A percentile compares a stretch with the other conserved stretches of the same genome.
Conservation (phyloP, 805 yeast species). For the Grigorovia humatica region DNA sequence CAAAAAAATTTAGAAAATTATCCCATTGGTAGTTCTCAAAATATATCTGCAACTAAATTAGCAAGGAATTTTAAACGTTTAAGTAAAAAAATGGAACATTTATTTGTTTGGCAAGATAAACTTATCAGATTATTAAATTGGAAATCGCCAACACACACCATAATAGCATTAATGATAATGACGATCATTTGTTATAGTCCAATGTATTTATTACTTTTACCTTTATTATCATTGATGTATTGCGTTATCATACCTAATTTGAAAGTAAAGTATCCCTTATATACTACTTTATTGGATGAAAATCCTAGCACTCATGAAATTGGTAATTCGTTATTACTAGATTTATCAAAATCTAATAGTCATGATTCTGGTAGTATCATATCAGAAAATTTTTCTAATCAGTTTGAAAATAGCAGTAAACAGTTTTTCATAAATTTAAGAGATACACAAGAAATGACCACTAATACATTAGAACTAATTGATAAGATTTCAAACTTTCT, state of each 20-base stretch:
- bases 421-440: slow-evolving; percentile 50
- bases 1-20: too few species aligned
- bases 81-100: slow-evolving; percentile 42
- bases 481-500: slow-evolving; percentile 45
- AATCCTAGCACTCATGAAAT: background rate
- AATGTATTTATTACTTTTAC: slow-evolving; percentile 51
- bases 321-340: slow-evolving; percentile 38
- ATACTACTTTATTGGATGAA: background rate
- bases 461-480: slow-evolving; percentile 40
- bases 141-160: slow-evolving; percentile 64
- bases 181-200: slow-evolving; percentile 68
- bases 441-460: slow-evolving; percentile 59
- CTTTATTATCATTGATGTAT: slow-evolving; percentile 44
- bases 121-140: slow-evolving; percentile 55
- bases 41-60: slow-evolving; percentile 45
- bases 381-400: slow-evolving; percentile 2
- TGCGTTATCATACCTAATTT: slow-evolving; percentile 65
- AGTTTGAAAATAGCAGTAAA: slow-evolving; percentile 21
- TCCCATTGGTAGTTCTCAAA: background rate
- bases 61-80: slow-evolving; percentile 48
- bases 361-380: background rate
- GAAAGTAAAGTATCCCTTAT: slow-evolving; percentile 52
- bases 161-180: slow-evolving; percentile 46
- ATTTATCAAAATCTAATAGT: slow-evolving; percentile 8
- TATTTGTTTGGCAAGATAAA: slow-evolving; percentile 55